Evolutionary conservation across 129 eudicot species (phyloP), one percentile per base, ranked within the genome.

Genomic region (Smallanthus sonchifolius): DNA sequence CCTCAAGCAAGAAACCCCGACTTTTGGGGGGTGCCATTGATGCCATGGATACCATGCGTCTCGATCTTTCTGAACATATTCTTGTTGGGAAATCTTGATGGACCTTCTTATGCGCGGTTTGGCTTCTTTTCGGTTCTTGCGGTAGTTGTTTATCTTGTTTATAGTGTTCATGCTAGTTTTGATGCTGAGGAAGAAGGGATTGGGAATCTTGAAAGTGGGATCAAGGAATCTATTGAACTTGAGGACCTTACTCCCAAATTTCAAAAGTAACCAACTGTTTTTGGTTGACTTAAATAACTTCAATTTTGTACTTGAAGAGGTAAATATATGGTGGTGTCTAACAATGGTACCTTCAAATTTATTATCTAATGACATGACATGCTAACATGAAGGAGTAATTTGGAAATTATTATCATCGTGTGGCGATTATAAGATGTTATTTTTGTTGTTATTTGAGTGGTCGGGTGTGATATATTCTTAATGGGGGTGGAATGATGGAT

Each of bases 131-230:
- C 98, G 11, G 92, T 56, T 35, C 74, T 93, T 3, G 78, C 74
- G 2, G 86, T 93, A 43, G 77, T 86, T 73, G 88, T 93, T 37
- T 93, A 93, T 82, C 77, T 86, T 54, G 82, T 83, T 17, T 93
- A 93, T 56, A 93, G 98, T 70, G 98, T 93, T 32, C 98, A 93
- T 83, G 96, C 98, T 69, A 93, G 98, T 85, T 90, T 86, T 65
- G 98, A 93, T 88, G 97, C 97, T 0, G 98, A 93, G 49, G 86
- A 79, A 70, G 81, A 87, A 20, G 91, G 95, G 69, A 9, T 60
- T 59, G 85, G 80, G 85, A 75, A 51, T 28, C 70, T 62, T 67
- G 85, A 86, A 67, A 54, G 45, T 10, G 51, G 74, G 79, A 67
- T 56, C 63, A 61, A 76, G 68, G 91, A 61, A 65, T 67, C 78